Percentiles rank a stretch among this genome's conserved stretches.
Conservation (phyloP, 106 monocot genomes). For the Apostasia shenzhenica region DNA sequence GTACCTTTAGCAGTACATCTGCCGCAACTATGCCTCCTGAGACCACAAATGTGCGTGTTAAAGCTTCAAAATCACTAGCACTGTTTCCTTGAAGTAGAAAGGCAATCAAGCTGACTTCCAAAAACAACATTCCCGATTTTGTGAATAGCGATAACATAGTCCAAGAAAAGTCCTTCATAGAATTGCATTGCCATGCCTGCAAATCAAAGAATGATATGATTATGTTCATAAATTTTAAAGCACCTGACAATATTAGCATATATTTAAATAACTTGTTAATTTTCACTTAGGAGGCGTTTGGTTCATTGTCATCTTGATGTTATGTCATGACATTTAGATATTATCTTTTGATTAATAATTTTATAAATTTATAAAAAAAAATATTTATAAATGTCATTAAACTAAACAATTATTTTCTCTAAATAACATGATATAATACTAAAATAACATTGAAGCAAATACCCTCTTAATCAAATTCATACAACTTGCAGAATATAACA, state of each 20-base stretch:
- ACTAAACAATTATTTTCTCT: too few species aligned
- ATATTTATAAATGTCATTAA: background rate
- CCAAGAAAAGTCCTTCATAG: slow-evolving; percentile 71
- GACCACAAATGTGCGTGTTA: slow-evolving; percentile 68
- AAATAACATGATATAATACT: too few species aligned
- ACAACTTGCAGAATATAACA: too few species aligned
- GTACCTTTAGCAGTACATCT: slow-evolving; percentile 92
- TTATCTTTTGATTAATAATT: too few species aligned
- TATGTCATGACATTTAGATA: too few species aligned
- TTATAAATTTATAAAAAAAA: background rate
- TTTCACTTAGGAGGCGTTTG: too few species aligned
- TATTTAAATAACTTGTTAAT: background rate
- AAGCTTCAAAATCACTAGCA: slow-evolving; percentile 62
- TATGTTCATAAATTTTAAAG: background rate
- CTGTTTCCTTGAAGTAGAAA: slow-evolving; percentile 93
- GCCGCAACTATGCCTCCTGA: slow-evolving; percentile 73
- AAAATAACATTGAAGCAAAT: too few species aligned
- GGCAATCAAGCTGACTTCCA: slow-evolving; percentile 88
- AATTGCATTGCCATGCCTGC: slow-evolving; percentile 76
- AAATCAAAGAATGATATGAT: slow-evolving; percentile 1
- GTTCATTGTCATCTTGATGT: too few species aligned
- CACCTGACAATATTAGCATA: background rate
- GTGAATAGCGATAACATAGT: slow-evolving; percentile 71
- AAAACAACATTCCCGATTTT: slow-evolving; percentile 75
- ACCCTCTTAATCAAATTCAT: too few species aligned